These are phyloP conservation scores for Lanmaoa rubissima DNA, from an alignment of 768 basidiomycete species.

Conservation along the genomic window DNA sequence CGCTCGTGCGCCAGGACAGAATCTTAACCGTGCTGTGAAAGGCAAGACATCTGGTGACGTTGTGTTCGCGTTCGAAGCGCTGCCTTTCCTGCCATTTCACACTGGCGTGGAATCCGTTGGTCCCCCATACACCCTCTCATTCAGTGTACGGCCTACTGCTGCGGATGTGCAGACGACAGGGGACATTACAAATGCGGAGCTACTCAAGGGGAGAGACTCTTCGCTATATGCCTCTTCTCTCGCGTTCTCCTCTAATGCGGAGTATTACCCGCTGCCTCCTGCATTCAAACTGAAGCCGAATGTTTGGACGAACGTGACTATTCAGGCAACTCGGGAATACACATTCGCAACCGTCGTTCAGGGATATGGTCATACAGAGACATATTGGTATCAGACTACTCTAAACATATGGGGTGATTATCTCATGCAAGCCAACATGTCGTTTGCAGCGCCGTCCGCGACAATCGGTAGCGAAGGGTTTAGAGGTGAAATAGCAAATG, in stretches of 20 bases:
- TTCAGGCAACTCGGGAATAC: conserved; percentile 36
- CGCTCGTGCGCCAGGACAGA: conserved; percentile 41
- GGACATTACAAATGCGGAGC: conserved; percentile 13
- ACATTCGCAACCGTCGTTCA: conserved; percentile 33
- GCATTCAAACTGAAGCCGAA: conserved; percentile 27
- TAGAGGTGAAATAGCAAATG: conserved; percentile 32
- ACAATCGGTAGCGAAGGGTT: conserved; percentile 38
- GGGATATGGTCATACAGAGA: conserved; percentile 17
- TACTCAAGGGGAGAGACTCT: conserved; percentile 39
- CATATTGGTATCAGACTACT: conserved; percentile 36
- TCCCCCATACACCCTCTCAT: conserved; percentile 42
- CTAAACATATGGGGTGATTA: conserved; percentile 42
- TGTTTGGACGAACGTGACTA: conserved; percentile 35
- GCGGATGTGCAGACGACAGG: conserved; percentile 13
- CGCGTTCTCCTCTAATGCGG: conserved; percentile 38
- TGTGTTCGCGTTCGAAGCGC: conserved; percentile 28
- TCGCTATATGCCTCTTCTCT: conserved; percentile 37
- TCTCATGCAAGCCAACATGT: conserved; percentile 41
- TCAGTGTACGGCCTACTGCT: conserved; percentile 36
- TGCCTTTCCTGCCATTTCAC: conserved; percentile 20
- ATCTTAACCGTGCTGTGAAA: conserved; percentile 40
- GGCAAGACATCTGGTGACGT: conserved; percentile 23
- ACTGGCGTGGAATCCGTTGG: conserved; percentile 40
- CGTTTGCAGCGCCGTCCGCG: conserved; percentile 41
- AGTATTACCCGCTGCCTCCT: conserved; percentile 36